Conservation (phyloP, 192 early-diverging fungal genomes). For the Podila clonocystis region DNA sequence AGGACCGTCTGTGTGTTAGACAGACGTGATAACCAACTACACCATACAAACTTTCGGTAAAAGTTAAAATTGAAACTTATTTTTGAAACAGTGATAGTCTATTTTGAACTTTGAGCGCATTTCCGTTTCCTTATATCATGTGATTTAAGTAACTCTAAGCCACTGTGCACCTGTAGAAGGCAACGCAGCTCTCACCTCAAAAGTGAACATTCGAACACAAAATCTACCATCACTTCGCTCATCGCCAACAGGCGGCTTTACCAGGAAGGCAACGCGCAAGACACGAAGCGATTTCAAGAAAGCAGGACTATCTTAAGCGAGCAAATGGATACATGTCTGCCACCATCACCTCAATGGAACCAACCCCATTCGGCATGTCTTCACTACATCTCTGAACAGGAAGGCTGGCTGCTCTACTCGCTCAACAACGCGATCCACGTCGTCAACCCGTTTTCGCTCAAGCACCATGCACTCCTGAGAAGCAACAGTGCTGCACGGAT, state of each 20-base stretch:
- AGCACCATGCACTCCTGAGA: constrained; percentile 16
- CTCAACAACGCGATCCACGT: constrained; percentile 44
- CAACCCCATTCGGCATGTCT: constrained; percentile 44
- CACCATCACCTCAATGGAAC: constrained; percentile 47
- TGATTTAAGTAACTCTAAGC: too few species aligned
- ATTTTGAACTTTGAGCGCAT: too few species aligned
- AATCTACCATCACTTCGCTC: neutral
- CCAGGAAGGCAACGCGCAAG: too few species aligned
- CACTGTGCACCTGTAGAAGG: too few species aligned
- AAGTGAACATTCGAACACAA: too few species aligned
- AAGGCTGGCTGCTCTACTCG: constrained; percentile 41
- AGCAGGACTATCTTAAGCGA: neutral
- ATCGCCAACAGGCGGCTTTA: too few species aligned
- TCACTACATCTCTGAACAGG: constrained; percentile 4
- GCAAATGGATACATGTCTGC: constrained; percentile 33
- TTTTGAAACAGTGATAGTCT: neutral
- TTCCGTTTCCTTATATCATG: too few species aligned
- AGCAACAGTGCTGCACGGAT: constrained; percentile 14
- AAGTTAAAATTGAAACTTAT: neutral
- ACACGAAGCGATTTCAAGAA: too few species aligned
- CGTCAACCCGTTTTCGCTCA: constrained; percentile 43
- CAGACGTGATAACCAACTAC: too few species aligned
- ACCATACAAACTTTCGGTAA: constrained; percentile 26
- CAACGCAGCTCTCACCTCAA: too few species aligned
- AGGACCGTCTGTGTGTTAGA: constrained; percentile 56